Percentiles rank a stretch among this genome's conserved stretches.
Conservation (phyloP, 306 rosid species). For the Sechiopsis laciniata region DNA sequence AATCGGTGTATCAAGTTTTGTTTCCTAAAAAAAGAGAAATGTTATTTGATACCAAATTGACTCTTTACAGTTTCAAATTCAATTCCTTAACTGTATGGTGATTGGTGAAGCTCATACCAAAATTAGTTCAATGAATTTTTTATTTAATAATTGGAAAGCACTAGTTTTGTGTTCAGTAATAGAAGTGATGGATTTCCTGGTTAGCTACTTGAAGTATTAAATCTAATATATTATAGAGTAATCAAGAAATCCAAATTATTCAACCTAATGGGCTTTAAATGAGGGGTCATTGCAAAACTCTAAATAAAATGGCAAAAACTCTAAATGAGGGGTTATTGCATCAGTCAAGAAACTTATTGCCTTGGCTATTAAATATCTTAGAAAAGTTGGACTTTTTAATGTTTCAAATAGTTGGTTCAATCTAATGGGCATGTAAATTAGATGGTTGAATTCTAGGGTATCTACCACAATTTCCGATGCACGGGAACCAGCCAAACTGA, state of each 20-base stretch:
- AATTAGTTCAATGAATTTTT: neutral
- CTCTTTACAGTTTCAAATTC: neutral
- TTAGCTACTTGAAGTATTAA: neutral
- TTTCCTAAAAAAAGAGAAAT: neutral
- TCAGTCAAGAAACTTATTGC: neutral
- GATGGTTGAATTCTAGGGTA: neutral
- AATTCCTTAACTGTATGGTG: neutral
- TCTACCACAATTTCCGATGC: neutral
- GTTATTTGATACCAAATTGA: neutral
- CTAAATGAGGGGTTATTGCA: neutral
- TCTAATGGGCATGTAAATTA: neutral
- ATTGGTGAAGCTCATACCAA: neutral
- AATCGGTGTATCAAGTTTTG: neutral
- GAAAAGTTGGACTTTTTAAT: neutral
- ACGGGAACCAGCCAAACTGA: constrained; percentile 3
- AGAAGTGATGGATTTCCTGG: neutral
- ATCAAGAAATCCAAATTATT: neutral
- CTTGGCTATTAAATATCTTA: constrained; percentile 1
- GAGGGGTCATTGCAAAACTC: no score
- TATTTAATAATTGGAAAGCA: neutral
- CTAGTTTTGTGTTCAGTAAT: constrained; percentile 5
- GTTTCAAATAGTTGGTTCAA: neutral
- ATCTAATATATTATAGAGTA: neutral
- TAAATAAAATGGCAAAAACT: no score
- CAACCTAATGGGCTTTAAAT: neutral